Percentiles rank a stretch among this genome's conserved stretches.
Conservation (phyloP, 164 flowering plant species). For the Macadamia integrifolia region DNA sequence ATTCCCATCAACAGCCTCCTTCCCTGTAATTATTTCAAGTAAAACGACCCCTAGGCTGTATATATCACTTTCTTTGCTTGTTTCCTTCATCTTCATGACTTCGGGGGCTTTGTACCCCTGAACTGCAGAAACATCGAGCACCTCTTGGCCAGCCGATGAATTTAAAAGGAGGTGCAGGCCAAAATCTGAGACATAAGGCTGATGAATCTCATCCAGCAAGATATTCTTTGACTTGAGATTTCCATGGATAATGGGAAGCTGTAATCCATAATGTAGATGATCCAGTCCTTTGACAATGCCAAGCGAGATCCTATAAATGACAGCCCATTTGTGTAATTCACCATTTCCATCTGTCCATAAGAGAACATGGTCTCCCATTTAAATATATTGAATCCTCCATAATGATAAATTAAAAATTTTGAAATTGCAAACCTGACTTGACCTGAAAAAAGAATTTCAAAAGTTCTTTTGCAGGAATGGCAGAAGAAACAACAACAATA, state of each 20-base stretch:
- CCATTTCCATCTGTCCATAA: conserved; percentile 38
- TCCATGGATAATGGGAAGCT: conserved; percentile 70
- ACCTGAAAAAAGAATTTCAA: background rate
- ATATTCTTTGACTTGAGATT: conserved; percentile 86
- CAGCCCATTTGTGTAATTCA: conserved; percentile 58
- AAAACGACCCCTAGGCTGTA: conserved; percentile 83
- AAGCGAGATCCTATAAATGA: conserved; percentile 48
- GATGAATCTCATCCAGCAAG: conserved; percentile 42
- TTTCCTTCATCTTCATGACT: conserved; percentile 90
- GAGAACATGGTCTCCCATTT: conserved; percentile 4
- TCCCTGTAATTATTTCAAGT: conserved; percentile 76
- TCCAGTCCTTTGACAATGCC: conserved; percentile 75
- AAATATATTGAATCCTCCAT: background rate
- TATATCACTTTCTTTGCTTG: conserved; percentile 55
- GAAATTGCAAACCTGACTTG: background rate
- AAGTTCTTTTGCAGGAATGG: background rate
- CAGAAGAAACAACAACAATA: background rate
- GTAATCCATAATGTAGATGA: conserved; percentile 66
- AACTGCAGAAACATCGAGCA: conserved; percentile 69
- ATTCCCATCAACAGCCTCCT: conserved; percentile 48
- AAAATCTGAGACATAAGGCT: conserved; percentile 67
- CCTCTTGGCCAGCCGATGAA: conserved; percentile 62
- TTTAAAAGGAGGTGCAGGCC: conserved; percentile 73
- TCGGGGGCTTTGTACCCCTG: conserved; percentile 94
- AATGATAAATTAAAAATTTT: background rate